Conservation (phyloP, 345 rosid species). For the Excoecaria cochinchinensis region DNA sequence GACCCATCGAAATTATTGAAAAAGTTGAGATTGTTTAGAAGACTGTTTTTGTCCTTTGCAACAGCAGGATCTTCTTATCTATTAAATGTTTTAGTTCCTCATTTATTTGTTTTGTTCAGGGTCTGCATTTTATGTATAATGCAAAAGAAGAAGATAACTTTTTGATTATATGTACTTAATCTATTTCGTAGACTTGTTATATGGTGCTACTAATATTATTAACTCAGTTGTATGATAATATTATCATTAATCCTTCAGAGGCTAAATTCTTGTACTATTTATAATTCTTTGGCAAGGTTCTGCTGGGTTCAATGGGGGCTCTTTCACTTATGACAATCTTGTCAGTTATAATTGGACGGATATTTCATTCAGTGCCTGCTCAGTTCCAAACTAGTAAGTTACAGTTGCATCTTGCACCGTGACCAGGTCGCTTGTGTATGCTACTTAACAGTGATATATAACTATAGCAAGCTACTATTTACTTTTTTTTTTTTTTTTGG, state of each 20-base stretch:
- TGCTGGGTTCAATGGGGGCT: constrained; percentile 96
- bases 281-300: constrained; percentile 65
- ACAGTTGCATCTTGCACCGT: constrained; percentile 3
- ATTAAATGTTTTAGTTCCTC: background rate
- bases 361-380: constrained; percentile 95
- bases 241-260: background rate
- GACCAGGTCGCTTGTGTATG: constrained; percentile 7
- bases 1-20: no score
- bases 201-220: background rate
- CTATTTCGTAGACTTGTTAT: background rate
- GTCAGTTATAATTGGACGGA: constrained; percentile 84
- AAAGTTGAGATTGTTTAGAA: background rate
- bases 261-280: constrained; percentile 9
- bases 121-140: background rate
- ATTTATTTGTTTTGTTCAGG: background rate
- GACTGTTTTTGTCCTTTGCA: background rate
- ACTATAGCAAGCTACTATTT: background rate
- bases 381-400: constrained; percentile 94
- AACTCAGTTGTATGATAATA: background rate
- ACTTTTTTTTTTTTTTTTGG: background rate
- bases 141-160: background rate
- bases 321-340: constrained; percentile 92
- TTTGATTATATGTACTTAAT: background rate
- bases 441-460: background rate
- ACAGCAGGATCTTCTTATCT: background rate